These are phyloP conservation scores for Boechera stricta DNA, from an alignment of 345 rosid species.

Conservation along the genomic window DNA sequence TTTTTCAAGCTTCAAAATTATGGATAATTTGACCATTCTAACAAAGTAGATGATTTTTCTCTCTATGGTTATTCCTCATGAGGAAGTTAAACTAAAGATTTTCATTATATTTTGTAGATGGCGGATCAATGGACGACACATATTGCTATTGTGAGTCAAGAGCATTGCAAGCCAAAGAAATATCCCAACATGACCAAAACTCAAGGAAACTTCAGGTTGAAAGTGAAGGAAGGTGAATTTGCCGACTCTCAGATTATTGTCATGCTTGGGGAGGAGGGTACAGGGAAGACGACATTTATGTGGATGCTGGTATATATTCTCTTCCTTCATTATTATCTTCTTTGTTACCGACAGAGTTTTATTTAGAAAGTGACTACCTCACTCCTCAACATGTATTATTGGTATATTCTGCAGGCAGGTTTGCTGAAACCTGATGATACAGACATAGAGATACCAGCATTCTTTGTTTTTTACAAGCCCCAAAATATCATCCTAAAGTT, in stretches of 20 bases:
- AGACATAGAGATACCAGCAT: slow-evolving; percentile 89
- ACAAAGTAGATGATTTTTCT: too few species aligned
- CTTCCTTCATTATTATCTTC: slow-evolving; percentile 15
- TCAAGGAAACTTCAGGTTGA: slow-evolving; percentile 86
- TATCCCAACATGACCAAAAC: slow-evolving; percentile 62
- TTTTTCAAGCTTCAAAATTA: too few species aligned
- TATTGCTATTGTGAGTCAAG: too few species aligned
- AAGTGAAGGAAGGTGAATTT: slow-evolving; percentile 95
- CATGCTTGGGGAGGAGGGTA: slow-evolving; percentile 99
- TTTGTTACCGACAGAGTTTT: background rate
- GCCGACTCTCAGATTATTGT: slow-evolving; percentile 97
- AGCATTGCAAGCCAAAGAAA: slow-evolving; percentile 17
- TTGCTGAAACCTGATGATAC: slow-evolving; percentile 80
- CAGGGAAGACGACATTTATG: slow-evolving; percentile 96
- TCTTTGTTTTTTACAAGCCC: slow-evolving; percentile 96
- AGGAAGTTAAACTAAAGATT: too few species aligned
- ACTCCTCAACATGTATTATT: slow-evolving; percentile 18
- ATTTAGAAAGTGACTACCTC: background rate
- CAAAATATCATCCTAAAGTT: slow-evolving; percentile 95
- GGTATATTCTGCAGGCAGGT: slow-evolving; percentile 68
- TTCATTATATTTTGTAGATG: too few species aligned
- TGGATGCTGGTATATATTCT: slow-evolving; percentile 83
- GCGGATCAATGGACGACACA: too few species aligned
- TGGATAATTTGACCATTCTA: too few species aligned
- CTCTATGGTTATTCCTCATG: too few species aligned